Percentiles rank a stretch among this genome's conserved stretches.
Conservation (phyloP, 2,329 filamentous ascomycete genomes). For the Sporothrix dimorphospora region DNA sequence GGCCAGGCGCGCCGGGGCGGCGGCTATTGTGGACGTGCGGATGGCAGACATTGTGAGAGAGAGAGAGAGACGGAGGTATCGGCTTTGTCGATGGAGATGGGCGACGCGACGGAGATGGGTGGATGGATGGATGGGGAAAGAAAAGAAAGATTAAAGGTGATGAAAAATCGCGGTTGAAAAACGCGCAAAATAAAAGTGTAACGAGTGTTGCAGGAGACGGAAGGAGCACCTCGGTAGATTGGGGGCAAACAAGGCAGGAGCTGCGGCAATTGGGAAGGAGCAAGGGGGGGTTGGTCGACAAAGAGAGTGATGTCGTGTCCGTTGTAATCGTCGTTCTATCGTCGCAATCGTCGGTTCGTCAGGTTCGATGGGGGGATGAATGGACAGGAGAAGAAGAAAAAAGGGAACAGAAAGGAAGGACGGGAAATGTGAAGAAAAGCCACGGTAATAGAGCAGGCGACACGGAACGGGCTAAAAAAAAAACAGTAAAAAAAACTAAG, state of each 20-base stretch:
- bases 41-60: constrained; percentile 29
- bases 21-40: constrained; percentile 49
- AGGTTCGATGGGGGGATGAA: constrained; percentile 17
- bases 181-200: constrained; percentile 27
- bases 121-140: neutral
- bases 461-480: constrained; percentile 18
- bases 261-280: constrained; percentile 5
- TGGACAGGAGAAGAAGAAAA: constrained; percentile 17
- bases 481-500: constrained; percentile 23
- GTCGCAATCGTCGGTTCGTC: constrained; percentile 20
- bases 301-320: constrained; percentile 22
- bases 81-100: constrained; percentile 8
- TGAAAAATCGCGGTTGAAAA: constrained; percentile 25
- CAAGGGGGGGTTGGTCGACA: neutral
- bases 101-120: constrained; percentile 5
- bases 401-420: constrained; percentile 2
- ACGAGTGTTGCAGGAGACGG: constrained; percentile 10
- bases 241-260: constrained; percentile 13
- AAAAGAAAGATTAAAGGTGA: neutral
- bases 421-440: neutral
- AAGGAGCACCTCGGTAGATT: constrained; percentile 23
- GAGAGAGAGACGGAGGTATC: neutral
- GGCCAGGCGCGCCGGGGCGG: constrained; percentile 39
- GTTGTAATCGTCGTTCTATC: constrained; percentile 3
- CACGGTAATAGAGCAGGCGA: constrained; percentile 14